Percentiles rank a stretch among this genome's conserved stretches.
Evolutionary conservation across 257 asterid species (phyloP).

Genomic region (Cruciata laevipes): DNA sequence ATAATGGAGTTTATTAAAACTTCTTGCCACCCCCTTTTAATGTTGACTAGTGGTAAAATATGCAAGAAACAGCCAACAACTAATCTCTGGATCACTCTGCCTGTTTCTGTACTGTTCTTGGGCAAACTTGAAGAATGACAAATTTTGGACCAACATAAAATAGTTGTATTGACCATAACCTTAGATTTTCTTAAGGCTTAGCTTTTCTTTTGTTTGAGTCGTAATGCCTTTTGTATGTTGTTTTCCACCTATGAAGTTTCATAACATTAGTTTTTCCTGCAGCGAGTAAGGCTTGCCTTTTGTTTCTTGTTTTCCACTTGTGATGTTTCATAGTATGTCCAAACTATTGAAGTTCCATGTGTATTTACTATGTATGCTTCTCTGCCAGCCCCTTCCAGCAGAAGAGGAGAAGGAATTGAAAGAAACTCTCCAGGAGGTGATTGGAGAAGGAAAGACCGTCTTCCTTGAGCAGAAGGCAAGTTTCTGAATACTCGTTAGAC

Average conservation of each 20-base stretch:
- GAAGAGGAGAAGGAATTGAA: not conserved
- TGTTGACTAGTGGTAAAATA: not conserved
- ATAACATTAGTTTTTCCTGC: not conserved
- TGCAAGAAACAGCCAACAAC: not conserved
- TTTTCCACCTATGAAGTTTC: not conserved
- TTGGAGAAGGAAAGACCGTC: not conserved
- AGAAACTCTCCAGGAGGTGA: not conserved
- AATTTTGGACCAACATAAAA: not conserved
- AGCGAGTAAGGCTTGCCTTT: not conserved
- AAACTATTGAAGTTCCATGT: not conserved
- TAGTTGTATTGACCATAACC: not conserved
- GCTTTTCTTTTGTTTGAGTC: not conserved
- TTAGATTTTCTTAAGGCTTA: not conserved
- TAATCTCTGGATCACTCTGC: not conserved
- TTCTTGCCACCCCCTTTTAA: not conserved
- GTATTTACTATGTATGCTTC: not conserved
- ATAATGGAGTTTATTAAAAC: slow-evolving; percentile 2
- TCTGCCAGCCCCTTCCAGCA: not conserved
- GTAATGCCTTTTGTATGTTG: not conserved
- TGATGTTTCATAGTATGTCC: not conserved
- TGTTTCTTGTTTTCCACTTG: not conserved
- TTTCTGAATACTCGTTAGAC: not conserved
- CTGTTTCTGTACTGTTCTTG: not conserved
- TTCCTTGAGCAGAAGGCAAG: slow-evolving; percentile 39
- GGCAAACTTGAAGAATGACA: not conserved